phyloP scores from a whole-genome alignment of 2,329 filamentous ascomycete species.

The Claviceps lovelessii region DNA sequence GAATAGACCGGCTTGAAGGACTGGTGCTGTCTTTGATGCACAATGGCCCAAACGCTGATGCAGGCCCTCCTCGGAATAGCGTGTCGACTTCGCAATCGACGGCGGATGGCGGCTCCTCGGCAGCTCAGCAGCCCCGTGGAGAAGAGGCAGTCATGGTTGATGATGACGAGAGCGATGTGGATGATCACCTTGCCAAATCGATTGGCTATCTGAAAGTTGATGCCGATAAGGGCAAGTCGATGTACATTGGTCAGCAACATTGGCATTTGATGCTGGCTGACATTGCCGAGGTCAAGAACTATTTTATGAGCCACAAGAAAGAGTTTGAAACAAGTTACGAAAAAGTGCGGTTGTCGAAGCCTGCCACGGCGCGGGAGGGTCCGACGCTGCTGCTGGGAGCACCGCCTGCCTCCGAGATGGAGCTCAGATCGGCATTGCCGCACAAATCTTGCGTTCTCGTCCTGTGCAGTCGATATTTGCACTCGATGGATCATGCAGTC shows the following conservation, averaged over 20 bases:
- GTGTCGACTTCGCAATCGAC: constrained; percentile 23
- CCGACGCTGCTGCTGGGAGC: constrained; percentile 70
- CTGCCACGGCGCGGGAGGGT: constrained; percentile 43
- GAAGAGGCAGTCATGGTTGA: constrained; percentile 39
- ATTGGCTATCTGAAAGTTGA: constrained; percentile 76
- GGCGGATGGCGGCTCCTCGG: constrained; percentile 30
- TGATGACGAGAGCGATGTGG: constrained; percentile 53
- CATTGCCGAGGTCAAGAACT: constrained; percentile 86
- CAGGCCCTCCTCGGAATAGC: constrained; percentile 18
- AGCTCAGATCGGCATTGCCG: constrained; percentile 68
- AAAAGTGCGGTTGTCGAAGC: constrained; percentile 56
- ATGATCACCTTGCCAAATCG: constrained; percentile 54
- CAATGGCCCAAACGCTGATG: constrained; percentile 47
- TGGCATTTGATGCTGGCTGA: constrained; percentile 70
- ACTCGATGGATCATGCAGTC: constrained; percentile 57
- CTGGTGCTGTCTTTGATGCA: constrained; percentile 90
- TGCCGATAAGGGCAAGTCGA: constrained; percentile 58
- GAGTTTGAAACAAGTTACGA: constrained; percentile 73
- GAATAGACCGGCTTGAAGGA: constrained; percentile 87
- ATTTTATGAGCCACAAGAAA: constrained; percentile 74
- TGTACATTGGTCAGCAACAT: constrained; percentile 71
- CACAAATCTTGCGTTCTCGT: constrained; percentile 71
- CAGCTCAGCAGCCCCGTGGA: constrained; percentile 35
- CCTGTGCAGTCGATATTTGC: constrained; percentile 80
- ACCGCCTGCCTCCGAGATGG: constrained; percentile 54